Base-by-base conservation (phyloP, 257 asterid genomes). In the Dorcoceras hygrometricum region DNA sequence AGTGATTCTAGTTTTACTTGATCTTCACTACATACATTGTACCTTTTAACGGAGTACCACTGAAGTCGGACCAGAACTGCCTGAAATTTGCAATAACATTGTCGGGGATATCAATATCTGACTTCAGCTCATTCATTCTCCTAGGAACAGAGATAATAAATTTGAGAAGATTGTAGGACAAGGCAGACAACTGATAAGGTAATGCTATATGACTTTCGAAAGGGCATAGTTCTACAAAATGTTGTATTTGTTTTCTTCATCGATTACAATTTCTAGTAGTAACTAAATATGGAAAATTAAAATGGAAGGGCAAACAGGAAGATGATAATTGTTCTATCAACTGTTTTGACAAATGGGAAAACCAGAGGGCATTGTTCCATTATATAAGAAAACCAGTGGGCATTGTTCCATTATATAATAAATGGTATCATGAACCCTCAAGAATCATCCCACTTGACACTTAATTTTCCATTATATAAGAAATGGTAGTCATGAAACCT, bases 51-150 rank as follows among this genome's bases (percentile, higher is more conserved):
- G 99, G 97, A 48, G 78, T 62, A 77, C 82, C 82, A 67, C 81
- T 77, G 72, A 85, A 94, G 70, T 86, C 88, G 23, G 75, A 71
- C 99, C 99, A 94, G 82, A 94, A 94, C 75, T 86, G 89, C 74
- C 76, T 79, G 80, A 90, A 86, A 80, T 83, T 86, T 78, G 75
- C 60, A 58, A 86, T 70, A 39, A 72, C 75, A 46, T 86, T 96
- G 23, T 86, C 93, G 7, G 95, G 92, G 71, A 94, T 82, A 73
- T 85, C 89, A 64, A 90, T 78, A 67, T 89, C 96, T 18, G 83
- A 80, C 87, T 88, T 90, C 34, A 84, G 76, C 70, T 85, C 96
- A 48, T 88, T 88, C 88, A 84, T 85, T 81, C 96, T 84, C 95
- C 99, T 94, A 76, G 53, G 73, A 58, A 71, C 16, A 72, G 24